Evolutionary conservation across 106 monocot species (phyloP).

Genomic region (Phalaenopsis aphrodite): DNA sequence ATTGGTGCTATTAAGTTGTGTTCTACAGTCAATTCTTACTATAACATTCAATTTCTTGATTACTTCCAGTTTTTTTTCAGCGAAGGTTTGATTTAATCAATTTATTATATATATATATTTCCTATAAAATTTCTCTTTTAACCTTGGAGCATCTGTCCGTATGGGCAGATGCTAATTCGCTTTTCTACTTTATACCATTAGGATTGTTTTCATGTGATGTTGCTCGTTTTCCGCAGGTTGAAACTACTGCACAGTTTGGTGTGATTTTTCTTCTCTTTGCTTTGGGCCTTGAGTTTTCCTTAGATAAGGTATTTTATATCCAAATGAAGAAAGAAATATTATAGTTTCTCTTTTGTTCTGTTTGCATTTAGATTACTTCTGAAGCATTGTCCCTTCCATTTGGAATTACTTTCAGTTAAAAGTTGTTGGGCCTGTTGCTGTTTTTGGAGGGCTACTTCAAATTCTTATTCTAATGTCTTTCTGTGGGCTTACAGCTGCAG

Average conservation of each 20-base stretch:
- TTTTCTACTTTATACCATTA: neutral
- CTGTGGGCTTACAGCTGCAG: constrained; percentile 79
- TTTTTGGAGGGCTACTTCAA: constrained; percentile 95
- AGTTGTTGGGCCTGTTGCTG: constrained; percentile 87
- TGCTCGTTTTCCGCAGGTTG: constrained; percentile 53
- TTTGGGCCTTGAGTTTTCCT: constrained; percentile 92
- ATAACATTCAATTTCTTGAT: neutral
- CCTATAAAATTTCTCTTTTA: neutral
- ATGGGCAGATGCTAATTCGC: neutral
- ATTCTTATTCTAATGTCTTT: constrained; percentile 81
- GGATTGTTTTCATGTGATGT: neutral
- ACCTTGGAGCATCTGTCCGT: neutral
- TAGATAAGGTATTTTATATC: constrained; percentile 63
- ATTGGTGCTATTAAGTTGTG: neutral
- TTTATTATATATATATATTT: neutral
- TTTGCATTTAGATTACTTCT: constrained; percentile 2
- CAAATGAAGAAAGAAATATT: neutral
- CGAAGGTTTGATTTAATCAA: neutral
- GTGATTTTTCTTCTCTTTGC: constrained; percentile 94
- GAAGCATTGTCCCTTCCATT: neutral
- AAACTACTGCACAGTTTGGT: constrained; percentile 94
- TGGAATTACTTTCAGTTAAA: constrained; percentile 45
- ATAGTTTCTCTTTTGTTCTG: neutral
- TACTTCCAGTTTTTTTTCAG: neutral
- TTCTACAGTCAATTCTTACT: neutral